Evolutionary conservation across 163 green algal genomes (phyloP), one percentile per base, ranked within the genome.

Genomic region (Chloromonas sp.): DNA sequence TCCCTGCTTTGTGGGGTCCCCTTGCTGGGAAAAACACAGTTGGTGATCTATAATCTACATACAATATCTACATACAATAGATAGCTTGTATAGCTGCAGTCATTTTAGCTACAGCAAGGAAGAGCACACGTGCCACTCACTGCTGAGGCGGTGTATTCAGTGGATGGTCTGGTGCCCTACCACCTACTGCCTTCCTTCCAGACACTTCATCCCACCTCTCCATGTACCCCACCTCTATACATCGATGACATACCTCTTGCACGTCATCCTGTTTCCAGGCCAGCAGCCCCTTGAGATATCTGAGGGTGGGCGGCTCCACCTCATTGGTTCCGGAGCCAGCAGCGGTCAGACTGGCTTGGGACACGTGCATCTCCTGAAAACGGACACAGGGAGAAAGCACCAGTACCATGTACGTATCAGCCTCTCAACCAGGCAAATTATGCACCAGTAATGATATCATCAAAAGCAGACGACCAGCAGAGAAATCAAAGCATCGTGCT

Each of bases 221-320:
- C 66, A 5, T 3, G 14, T 11, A 15, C 76, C 76, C 70, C 36
- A 36, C 36, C 36, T 36, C 36, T 36, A 36, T 36, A 36, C 36
- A 36, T 36, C 66, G 5, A 74, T 5, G 62, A 3, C 71, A 60
- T 61, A 86, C 80, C 78, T 89, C 81, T 59, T 70, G n/a, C 8
- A 15, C 87, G 83, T 82, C 82, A 74, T 86, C 87, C 77, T 90
- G 83, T 81, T 92, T 91, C 91, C 88, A 94, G 1, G 89, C 84
- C 81, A 95, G 88, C 83, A 93, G 81, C 1, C 90, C 92, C 70
- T 89, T 89, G 58, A 93, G 87, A 85, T 93, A 94, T 61, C 87
- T 79, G 70, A 93, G 82, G 61, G 86, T 82, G 2, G 88, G 82
- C 70, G 85, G 79, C 15, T 90, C 83, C 11, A 83, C 61, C 0